phyloP scores from a whole-genome alignment of 768 basidiomycete species.

The Boletellus emodensis region DNA sequence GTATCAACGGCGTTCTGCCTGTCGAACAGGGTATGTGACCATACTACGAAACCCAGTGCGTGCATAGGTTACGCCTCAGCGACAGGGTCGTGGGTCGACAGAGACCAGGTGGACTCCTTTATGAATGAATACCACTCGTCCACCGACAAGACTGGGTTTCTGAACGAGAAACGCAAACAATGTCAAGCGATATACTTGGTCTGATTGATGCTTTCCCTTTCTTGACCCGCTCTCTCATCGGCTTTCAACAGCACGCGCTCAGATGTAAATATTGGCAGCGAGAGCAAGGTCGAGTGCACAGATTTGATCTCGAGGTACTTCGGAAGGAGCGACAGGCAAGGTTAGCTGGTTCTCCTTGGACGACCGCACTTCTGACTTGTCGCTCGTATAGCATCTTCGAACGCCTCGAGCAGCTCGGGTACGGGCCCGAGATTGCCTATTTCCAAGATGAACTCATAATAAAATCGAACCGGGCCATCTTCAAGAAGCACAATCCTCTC shows the following conservation, averaged over 20 bases:
- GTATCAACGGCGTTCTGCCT: background rate
- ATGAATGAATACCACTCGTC: slow-evolving; percentile 2
- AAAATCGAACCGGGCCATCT: slow-evolving; percentile 2
- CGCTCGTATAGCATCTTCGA: slow-evolving; percentile 15
- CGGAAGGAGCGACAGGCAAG: slow-evolving; percentile 8
- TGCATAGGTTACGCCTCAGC: background rate
- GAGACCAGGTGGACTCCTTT: slow-evolving; percentile 8
- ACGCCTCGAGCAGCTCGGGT: slow-evolving; percentile 12
- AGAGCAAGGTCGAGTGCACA: slow-evolving; percentile 7
- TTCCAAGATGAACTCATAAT: background rate
- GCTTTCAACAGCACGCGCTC: slow-evolving; percentile 7
- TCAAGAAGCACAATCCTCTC: slow-evolving; percentile 9
- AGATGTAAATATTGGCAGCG: slow-evolving; percentile 9
- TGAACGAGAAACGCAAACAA: background rate
- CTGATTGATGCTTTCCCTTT: background rate
- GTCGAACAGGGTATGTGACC: slow-evolving; percentile 8
- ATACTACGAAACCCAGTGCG: background rate
- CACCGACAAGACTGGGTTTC: slow-evolving; percentile 2
- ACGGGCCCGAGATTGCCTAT: slow-evolving; percentile 6
- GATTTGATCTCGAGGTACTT: slow-evolving; percentile 8
- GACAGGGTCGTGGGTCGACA: slow-evolving; percentile 6
- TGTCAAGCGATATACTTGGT: slow-evolving; percentile 1
- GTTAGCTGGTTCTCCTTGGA: background rate
- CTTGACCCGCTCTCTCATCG: background rate
- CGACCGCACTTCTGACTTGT: background rate